Percentiles rank a stretch among this genome's conserved stretches.
Conservation (phyloP, 257 asterid genomes). For the Capsicum chinense region DNA sequence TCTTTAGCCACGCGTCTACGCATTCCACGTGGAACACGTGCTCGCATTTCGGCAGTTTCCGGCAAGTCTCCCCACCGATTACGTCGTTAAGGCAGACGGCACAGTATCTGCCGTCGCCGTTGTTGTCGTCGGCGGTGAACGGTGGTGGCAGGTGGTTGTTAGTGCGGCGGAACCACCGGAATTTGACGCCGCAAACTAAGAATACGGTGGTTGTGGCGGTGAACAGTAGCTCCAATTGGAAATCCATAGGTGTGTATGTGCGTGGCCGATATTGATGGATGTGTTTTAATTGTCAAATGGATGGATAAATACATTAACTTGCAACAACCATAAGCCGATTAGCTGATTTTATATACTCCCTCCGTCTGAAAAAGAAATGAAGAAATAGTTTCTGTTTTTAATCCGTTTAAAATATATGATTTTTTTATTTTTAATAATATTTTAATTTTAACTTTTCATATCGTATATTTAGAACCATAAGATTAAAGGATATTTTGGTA, state of each 20-base stretch:
- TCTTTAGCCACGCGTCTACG: slow-evolving; percentile 44
- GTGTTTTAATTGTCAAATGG: too few relatives aligned
- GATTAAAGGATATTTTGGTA: too few relatives aligned
- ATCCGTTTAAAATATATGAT: too few relatives aligned
- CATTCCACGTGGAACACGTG: slow-evolving; percentile 48
- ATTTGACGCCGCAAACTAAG: not conserved
- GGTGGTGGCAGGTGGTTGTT: not conserved
- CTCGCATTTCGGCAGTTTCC: slow-evolving; percentile 45
- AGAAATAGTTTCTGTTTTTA: too few relatives aligned
- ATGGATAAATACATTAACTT: too few relatives aligned
- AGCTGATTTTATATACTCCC: too few relatives aligned
- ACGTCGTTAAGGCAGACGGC: slow-evolving; percentile 51
- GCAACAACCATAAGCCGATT: too few relatives aligned
- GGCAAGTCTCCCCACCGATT: slow-evolving; percentile 37
- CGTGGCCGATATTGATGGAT: too few relatives aligned
- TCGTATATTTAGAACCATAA: too few relatives aligned
- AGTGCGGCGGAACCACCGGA: not conserved
- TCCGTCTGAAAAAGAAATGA: too few relatives aligned
- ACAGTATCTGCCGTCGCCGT: slow-evolving; percentile 10
- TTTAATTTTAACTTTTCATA: too few relatives aligned
- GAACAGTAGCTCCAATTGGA: not conserved
- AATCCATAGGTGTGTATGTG: not conserved
- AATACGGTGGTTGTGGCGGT: not conserved
- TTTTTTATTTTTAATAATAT: too few relatives aligned
- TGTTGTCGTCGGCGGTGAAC: not conserved